Evolutionary conservation across 257 asterid species (phyloP).

Genomic region (Verbena officinalis): DNA sequence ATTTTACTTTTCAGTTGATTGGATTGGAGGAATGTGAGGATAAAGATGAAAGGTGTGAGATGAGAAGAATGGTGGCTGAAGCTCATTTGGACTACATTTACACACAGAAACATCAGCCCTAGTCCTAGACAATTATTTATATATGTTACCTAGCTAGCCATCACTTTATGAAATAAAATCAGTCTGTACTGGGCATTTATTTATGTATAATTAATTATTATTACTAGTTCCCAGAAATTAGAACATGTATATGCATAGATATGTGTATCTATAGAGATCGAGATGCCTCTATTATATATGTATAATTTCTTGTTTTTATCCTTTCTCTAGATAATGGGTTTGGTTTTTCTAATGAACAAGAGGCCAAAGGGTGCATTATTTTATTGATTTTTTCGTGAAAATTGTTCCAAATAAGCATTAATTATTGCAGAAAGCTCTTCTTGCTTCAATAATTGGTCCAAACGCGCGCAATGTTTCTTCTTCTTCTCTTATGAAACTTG

Average conservation of each 20-base stretch:
- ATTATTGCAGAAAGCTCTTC: neutral
- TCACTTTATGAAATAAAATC: too few relatives aligned
- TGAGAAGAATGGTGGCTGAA: conserved; percentile 54
- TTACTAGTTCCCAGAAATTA: neutral
- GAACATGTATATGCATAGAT: neutral
- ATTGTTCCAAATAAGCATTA: neutral
- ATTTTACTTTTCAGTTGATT: conserved; percentile 36
- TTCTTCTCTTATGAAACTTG: neutral
- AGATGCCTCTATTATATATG: neutral
- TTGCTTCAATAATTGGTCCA: neutral
- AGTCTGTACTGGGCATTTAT: neutral
- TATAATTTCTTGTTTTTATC: neutral
- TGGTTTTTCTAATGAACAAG: neutral
- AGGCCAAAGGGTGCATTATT: too few relatives aligned
- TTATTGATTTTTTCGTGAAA: too few relatives aligned
- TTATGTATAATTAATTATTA: neutral
- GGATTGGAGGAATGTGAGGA: conserved; percentile 46
- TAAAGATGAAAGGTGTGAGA: conserved; percentile 40
- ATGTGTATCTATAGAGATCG: too few relatives aligned
- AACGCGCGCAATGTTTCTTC: too few relatives aligned
- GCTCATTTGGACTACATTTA: conserved; percentile 65
- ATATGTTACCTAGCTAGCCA: too few relatives aligned
- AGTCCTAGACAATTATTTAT: neutral
- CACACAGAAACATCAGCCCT: conserved; percentile 47
- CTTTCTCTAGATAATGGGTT: neutral